A percentile compares a stretch with the other conserved stretches of the same genome.
Evolutionary conservation across 305 asterid genomes (phyloP).

Genomic region (Solanum hybrid): DNA sequence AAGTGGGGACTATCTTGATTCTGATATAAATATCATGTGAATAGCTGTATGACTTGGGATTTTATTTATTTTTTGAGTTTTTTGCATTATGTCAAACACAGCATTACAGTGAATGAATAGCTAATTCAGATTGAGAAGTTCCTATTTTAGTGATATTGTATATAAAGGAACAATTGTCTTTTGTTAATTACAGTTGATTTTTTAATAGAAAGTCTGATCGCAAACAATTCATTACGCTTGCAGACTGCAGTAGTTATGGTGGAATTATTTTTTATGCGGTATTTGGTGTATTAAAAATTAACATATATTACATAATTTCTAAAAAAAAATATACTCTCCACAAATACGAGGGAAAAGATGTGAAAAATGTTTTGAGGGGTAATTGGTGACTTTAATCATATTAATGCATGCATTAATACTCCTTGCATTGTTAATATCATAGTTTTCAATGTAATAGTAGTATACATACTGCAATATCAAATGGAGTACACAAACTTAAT

Average conservation of each 20-base stretch:
- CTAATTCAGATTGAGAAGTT: background rate
- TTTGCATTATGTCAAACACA: background rate
- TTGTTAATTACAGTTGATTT: background rate
- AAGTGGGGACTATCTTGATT: background rate
- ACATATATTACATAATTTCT: background rate
- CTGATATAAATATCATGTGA: background rate
- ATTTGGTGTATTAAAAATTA: background rate
- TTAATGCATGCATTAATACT: background rate
- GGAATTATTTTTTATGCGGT: background rate
- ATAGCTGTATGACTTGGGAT: background rate
- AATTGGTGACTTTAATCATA: background rate
- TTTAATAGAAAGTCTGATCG: background rate
- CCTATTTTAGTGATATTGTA: background rate
- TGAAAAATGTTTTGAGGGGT: background rate
- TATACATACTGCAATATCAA: background rate
- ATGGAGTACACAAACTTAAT: background rate
- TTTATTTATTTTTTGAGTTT: background rate
- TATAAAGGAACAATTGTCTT: background rate
- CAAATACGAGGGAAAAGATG: background rate
- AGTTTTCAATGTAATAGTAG: background rate
- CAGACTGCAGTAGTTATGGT: background rate
- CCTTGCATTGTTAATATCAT: background rate
- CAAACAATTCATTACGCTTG: background rate
- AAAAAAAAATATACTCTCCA: background rate
- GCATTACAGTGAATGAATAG: background rate